Evolutionary conservation across 768 basidiomycete genomes (phyloP).

Genomic region (Leccinum rimulosum): DNA sequence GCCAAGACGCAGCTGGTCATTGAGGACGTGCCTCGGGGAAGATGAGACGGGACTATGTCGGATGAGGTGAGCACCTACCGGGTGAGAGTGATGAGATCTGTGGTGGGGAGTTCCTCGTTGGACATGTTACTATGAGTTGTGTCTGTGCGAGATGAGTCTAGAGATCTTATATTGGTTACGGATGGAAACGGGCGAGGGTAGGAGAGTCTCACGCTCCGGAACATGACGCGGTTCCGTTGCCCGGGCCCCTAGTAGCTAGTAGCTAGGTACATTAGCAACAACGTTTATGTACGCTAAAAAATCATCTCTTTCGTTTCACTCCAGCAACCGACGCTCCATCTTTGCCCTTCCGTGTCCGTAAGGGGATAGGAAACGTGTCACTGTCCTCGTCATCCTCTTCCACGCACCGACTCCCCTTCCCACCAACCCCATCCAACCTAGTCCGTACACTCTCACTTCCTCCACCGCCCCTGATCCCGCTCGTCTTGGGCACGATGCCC

Average conservation of each 20-base stretch:
- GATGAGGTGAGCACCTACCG: conserved; percentile 48
- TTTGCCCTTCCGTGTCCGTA: conserved; percentile 66
- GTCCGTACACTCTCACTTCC: conserved; percentile 21
- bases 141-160: background rate
- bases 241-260: background rate
- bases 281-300: conserved; percentile 10
- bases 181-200: conserved; percentile 20
- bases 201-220: conserved; percentile 29
- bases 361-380: conserved; percentile 63
- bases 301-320: conserved; percentile 61
- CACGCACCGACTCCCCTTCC: conserved; percentile 19
- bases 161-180: conserved; percentile 11
- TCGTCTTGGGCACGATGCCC: conserved; percentile 57
- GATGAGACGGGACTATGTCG: conserved; percentile 4
- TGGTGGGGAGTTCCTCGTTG: conserved; percentile 66
- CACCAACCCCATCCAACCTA: conserved; percentile 8
- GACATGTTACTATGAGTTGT: conserved; percentile 25
- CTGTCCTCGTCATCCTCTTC: conserved; percentile 73
- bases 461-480: conserved; percentile 52
- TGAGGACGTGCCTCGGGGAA: conserved; percentile 72
- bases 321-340: conserved; percentile 47
- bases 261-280: conserved; percentile 13
- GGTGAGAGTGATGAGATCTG: conserved; percentile 91
- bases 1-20: conserved; percentile 81
- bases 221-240: conserved; percentile 6